Evolutionary conservation across 2,329 filamentous ascomycete species (phyloP), one percentile per base, ranked within the genome.

Genomic region (Ophiobolus disseminans): DNA sequence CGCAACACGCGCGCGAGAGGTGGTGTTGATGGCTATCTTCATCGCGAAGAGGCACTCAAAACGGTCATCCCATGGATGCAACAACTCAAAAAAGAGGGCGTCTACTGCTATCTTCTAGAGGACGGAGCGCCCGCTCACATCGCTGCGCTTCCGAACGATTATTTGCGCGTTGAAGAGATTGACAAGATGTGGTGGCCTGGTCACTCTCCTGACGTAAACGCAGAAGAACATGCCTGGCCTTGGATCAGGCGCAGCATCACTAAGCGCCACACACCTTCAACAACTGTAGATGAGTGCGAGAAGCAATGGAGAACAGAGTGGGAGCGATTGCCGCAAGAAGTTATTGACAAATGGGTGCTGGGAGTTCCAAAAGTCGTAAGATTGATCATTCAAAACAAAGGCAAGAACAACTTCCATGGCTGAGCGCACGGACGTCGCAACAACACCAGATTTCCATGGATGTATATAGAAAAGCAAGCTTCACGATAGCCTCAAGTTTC

Each of bases 101-200:
- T n/a, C n/a, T n/a, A n/a, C n/a, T n/a, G n/a, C n/a, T n/a, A n/a
- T n/a, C 28, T 31, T 14, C 28, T 31, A 5, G 28, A 42, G 17
- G 26, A 42, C 14, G 40, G 40, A n/a, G 30, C 40, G 11, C 28
- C 30, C 3, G 28, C 28, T 1, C 28, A 42, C 20, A 41, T n/a
- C 6, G 14, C 26, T 20, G 20, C 16, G n/a, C 20, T 41, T 8
- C 21, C 39, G 19, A 25, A 14, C 4, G 40, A 42, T 22, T 42
- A 25, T 17, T 16, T 42, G 7, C 13, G 17, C 19, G 16, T 19
- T 22, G 16, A 30, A 31, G 17, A 25, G 5, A 16, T 42, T 4
- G 40, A 42, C 13, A 23, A 19, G 9, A 8, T 42, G 17, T 32
- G 25, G 26, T 42, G 40, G 40, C 30, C 40, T n/a, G 40, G 40